Conservation (phyloP, 108 stramenopile species). For the Hondaea fermentalgiana region DNA sequence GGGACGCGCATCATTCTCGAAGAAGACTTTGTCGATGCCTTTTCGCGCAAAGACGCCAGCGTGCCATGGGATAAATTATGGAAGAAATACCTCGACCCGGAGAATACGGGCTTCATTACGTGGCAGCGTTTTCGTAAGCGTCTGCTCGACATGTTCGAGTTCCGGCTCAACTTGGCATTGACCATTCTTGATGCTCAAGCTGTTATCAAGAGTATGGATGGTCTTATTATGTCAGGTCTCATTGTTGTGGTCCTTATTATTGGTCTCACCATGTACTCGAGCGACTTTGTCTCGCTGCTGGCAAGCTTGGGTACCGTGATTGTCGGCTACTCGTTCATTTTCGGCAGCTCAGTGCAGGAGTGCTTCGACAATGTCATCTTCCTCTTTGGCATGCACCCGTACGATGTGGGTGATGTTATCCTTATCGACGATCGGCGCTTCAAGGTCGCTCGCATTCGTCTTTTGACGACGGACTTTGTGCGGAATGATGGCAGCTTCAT, state of each 20-base stretch:
- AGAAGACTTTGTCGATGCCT: not conserved
- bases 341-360: not conserved
- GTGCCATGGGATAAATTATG: not conserved
- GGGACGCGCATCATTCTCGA: not conserved
- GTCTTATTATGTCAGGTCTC: not conserved
- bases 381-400: not conserved
- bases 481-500: not conserved
- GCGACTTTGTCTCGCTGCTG: not conserved
- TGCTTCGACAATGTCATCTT: not conserved
- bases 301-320: not conserved
- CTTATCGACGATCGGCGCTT: not conserved
- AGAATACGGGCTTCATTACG: not conserved
- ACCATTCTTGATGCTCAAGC: not conserved
- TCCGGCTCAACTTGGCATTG: not conserved
- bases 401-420: not conserved
- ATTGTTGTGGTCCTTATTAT: not conserved
- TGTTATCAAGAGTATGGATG: slow-evolving; percentile 5
- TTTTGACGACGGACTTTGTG: not conserved
- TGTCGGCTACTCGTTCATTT: not conserved
- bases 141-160: not conserved
- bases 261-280: not conserved
- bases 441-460: not conserved
- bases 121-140: not conserved
- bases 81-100: not conserved
- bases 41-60: not conserved